Evolutionary conservation across 768 basidiomycete species (phyloP), one percentile per base, ranked within the genome.

Genomic region (Sarcomyxa edulis): DNA sequence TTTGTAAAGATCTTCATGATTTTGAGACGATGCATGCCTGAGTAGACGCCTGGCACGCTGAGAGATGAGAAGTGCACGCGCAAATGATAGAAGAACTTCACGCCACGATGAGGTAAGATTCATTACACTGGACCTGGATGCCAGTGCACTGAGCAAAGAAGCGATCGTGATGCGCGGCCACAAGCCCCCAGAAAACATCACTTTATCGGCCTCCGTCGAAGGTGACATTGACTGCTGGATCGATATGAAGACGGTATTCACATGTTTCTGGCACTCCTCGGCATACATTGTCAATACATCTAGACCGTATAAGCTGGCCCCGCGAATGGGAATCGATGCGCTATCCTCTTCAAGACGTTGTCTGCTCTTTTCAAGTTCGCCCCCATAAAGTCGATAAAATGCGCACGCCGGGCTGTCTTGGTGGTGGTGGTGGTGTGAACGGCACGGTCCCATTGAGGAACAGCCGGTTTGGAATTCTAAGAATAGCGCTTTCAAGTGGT

Each of bases 21-120:
- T 57, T 10, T 44, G 24, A 7, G 48, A 42, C 1, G 44, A 35
- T 9, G 42, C 44, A 19, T 63, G 39, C 7, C 41, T 43, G 37
- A 65, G 37, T n/a, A 69, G 34, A 25, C 68, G 56, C 18, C 59
- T 55, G 14, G 65, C 49, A 33, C 61, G 63, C 23, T 72, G 70
- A 18, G 61, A 53, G 11, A 52, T 46, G 1, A 71, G 43, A 5
- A 56, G 40, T 2, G 50, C 44, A 31, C 56, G 44, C 5, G 59
- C 54, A n/a, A 69, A 39, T 11, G 8, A 14, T 10, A 53, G 43
- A 12, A 72, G 45, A 42, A 40, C 51, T 11, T 39, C 22, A 35
- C 43, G 39, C 69, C 71, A 72, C 9, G 45, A 16, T 1, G 36
- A 16, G 2, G 54, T 27, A 15, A 61, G 34, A 5, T 2, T 11